Evolutionary conservation across 129 eudicot genomes (phyloP).

Genomic region (Artemisia annua): DNA sequence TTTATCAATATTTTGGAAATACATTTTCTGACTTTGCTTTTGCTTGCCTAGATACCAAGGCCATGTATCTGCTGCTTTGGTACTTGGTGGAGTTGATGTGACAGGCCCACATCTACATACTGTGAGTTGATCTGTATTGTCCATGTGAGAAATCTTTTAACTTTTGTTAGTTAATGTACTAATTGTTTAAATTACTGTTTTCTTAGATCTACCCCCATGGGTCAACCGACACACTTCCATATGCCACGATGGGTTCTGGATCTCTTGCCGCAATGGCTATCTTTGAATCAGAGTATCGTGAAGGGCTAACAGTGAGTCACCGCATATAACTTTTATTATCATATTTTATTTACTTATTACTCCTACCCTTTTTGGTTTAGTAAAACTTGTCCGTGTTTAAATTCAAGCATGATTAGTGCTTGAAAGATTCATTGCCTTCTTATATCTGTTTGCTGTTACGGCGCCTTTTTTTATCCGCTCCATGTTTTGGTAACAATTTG

Average conservation of each 20-base stretch:
- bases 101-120: slow-evolving; percentile 83
- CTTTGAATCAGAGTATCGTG: too few species aligned
- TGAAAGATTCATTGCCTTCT: neutral
- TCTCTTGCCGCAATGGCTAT: too few species aligned
- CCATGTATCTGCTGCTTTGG: slow-evolving; percentile 87
- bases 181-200: too few species aligned
- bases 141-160: neutral
- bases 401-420: neutral
- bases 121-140: slow-evolving; percentile 37
- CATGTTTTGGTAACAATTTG: neutral
- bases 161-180: neutral
- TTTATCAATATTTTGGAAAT: neutral
- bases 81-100: slow-evolving; percentile 90
- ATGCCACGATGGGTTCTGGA: too few species aligned
- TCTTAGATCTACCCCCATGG: too few species aligned
- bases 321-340: too few species aligned
- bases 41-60: slow-evolving; percentile 62
- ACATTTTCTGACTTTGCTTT: slow-evolving; percentile 18
- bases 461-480: neutral
- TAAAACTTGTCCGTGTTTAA: too few species aligned
- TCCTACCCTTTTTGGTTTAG: too few species aligned
- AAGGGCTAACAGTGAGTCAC: too few species aligned
- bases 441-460: neutral
- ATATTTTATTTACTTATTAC: too few species aligned
- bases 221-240: too few species aligned